Base-by-base conservation (phyloP, 2,329 filamentous ascomycete species). In the Colletotrichum tropicale region DNA sequence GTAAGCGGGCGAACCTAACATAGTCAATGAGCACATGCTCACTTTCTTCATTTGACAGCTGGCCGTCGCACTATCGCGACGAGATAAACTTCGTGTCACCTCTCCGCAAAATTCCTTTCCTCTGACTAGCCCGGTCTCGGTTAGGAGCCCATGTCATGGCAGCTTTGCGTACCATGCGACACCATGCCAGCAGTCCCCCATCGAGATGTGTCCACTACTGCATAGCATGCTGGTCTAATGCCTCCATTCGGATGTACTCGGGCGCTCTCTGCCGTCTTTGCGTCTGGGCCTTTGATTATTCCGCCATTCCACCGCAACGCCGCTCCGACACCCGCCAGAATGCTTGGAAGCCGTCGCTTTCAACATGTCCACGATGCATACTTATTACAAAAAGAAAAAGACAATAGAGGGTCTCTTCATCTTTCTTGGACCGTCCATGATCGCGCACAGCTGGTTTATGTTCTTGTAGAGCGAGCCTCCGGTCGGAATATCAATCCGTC, bases 1-100 rank as follows among this genome's bases (percentile, higher is more conserved):
- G 71, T 74, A 65, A 74, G 71, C 67, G 60, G 72, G 71, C n/a
- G 67, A 71, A 75, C 73, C 69, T 68, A 68, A 73, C 43, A 24
- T 10, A 6, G 70, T 32, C 36, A 52, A 30, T 69, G 73, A 60
- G 64, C 73, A 75, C 73, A 75, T 69, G 73, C 43, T 60, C 73
- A 75, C 56, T 68, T 75, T 18, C 70, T 73, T 36, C 43, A 58
- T 75, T 69, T 52, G 70, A 73, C 56, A 75, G 21, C 64, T 64
- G 58, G 24, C 72, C 24, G 62, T 75, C 67, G 32, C 62, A 48
- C 55, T 55, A n/a, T 70, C 21, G 26, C 66, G 48, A 71, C 52
- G 64, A 71, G 61, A 75, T 71, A 75, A 43, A 34, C 61, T 71
- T 66, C 38, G 34, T 68, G 64, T 56, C 48, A 67, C 62, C 52